A percentile compares a stretch with the other conserved stretches of the same genome.
Conservation (phyloP, 495 filamentous ascomycete species). For the Podospora sp. region DNA sequence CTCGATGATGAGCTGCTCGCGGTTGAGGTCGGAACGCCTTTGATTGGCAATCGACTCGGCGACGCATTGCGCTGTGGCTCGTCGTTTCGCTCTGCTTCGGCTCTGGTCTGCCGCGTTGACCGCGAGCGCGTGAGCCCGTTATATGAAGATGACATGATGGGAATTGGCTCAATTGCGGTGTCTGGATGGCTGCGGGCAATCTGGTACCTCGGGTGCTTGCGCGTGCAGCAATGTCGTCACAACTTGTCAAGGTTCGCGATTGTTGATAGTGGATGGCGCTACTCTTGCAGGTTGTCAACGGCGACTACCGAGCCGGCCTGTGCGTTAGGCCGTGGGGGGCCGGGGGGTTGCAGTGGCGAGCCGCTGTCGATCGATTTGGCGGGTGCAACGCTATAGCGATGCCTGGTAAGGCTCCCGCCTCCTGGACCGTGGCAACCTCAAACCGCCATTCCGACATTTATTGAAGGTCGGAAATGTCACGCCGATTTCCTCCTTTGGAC, state of each 20-base stretch:
- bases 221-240: not conserved
- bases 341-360: slow-evolving; percentile 8
- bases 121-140: slow-evolving; percentile 45
- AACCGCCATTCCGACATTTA: not conserved
- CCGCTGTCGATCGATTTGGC: not conserved
- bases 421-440: not conserved
- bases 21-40: slow-evolving; percentile 28
- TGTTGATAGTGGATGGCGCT: slow-evolving; percentile 1
- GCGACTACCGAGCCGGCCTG: slow-evolving; percentile 2
- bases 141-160: slow-evolving; percentile 36
- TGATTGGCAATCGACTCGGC: slow-evolving; percentile 53
- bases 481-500: not conserved
- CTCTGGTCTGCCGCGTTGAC: slow-evolving; percentile 46
- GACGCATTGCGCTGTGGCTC: slow-evolving; percentile 35
- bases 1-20: slow-evolving; percentile 24
- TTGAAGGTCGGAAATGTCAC: not conserved
- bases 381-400: not conserved
- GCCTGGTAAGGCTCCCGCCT: not conserved
- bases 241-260: not conserved
- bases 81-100: slow-evolving; percentile 17
- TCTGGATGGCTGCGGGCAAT: not conserved
- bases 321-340: not conserved
- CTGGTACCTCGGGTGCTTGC: not conserved
- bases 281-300: not conserved
- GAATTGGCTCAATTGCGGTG: not conserved